A percentile compares a stretch with the other conserved stretches of the same genome.
These are phyloP conservation scores for Endothia cerciana DNA, from an alignment of 2,329 filamentous ascomycete species.

Conservation along the genomic window DNA sequence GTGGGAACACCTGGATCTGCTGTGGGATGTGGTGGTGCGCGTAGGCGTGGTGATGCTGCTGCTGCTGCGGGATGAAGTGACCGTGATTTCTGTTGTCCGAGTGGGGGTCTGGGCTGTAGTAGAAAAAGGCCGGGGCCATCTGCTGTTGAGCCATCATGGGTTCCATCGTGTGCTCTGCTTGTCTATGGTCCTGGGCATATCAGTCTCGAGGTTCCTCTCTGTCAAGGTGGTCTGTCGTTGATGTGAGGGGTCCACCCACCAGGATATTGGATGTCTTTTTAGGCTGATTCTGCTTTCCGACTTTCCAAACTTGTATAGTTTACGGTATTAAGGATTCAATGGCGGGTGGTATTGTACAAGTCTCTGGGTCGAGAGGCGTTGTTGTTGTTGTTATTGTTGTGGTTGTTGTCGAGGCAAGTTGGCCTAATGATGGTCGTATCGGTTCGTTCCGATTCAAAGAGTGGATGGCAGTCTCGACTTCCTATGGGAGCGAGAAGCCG, in stretches of 20 bases:
- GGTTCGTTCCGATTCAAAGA: conserved; percentile 44
- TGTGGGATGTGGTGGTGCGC: conserved; percentile 39
- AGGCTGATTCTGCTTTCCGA: conserved; percentile 17
- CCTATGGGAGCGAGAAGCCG: conserved; percentile 29
- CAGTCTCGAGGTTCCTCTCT: conserved; percentile 27
- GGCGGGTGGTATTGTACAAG: conserved; percentile 37
- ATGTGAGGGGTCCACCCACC: conserved; percentile 20
- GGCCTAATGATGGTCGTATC: conserved; percentile 46
- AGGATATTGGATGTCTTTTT: conserved; percentile 22
- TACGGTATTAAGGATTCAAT: conserved; percentile 37
- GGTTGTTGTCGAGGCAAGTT: conserved; percentile 32
- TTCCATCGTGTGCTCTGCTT: conserved; percentile 61
- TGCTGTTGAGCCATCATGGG: conserved; percentile 59
- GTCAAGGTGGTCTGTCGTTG: background rate
- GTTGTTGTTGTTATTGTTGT: conserved; percentile 19
- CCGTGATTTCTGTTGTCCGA: conserved; percentile 74
- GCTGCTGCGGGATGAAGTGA: conserved; percentile 70
- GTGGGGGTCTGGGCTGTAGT: conserved; percentile 79
- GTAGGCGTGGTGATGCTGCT: conserved; percentile 55
- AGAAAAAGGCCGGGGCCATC: conserved; percentile 81
- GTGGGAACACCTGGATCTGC: conserved; percentile 57
- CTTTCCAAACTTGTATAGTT: conserved; percentile 24
- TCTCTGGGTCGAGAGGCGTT: conserved; percentile 33
- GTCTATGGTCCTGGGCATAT: conserved; percentile 29
- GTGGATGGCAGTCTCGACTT: conserved; percentile 47